Base-by-base conservation (phyloP, 352 stramenopile species). In the Globisporangium cystogenes region DNA sequence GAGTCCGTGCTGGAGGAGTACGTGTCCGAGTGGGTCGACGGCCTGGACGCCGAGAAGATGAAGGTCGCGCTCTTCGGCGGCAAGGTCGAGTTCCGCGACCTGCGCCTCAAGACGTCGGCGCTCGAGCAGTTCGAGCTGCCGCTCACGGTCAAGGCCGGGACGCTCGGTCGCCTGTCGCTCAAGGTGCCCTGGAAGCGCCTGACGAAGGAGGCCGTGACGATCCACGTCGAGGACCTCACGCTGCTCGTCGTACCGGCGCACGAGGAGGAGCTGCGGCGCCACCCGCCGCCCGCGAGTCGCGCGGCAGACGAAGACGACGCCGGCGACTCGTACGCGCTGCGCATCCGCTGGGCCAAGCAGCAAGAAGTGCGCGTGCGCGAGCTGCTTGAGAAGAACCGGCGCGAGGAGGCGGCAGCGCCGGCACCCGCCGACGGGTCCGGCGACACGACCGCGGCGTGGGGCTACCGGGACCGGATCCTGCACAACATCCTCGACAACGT, bases 181-280 rank as follows among this genome's bases (percentile, higher is more conserved):
- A 91, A 93, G 55, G 84, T 94, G 35, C 82, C 82, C 42, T 94
- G 84, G 84, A 93, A 94, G 58, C 72, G 76, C 18, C 64, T 94
- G 37, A 88, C 78, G 24, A 90, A 81, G 51, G 72, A 92, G 52
- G 66, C 77, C 2, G 76, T 94, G 36, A 85, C 77, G 57, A 80
- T 93, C 23, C 70, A 84, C 48, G 60, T 94, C 16, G 79, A 94
- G 39, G 78, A 94, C 56, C 58, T 94, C 11, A 80, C 85, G 27
- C 51, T 93, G 11, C 68, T 93, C 23, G 72, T 93, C 44, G 80
- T 84, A 37, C 82, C 82, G 0, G 65, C 68, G 1, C 72, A 90
- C 23, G 76, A 87, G 33, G 76, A 78, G 14, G 77, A 88, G 50
- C 54, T 71, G 51, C 64, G 76, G 31, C 59, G 50, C 3, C 60